Percentiles rank a stretch among this genome's conserved stretches.
phyloP scores from a whole-genome alignment of 2,329 filamentous ascomycete genomes.

The Lasiodiplodia gonubiensis region DNA sequence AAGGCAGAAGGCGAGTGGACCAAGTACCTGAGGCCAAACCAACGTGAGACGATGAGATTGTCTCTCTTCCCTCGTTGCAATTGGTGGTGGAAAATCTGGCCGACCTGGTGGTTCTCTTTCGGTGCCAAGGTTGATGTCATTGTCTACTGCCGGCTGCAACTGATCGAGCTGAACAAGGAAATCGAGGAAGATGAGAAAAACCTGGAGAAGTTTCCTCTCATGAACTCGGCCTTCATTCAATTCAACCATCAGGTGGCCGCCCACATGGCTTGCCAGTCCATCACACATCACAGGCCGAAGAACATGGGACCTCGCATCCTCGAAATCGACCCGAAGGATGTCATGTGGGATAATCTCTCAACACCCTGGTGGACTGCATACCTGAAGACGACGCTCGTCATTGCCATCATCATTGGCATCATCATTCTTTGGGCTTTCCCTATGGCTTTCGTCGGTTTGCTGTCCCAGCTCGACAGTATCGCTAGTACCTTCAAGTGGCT shows the following conservation, averaged over 20 bases:
- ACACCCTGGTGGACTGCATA: constrained; percentile 94
- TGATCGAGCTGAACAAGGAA: constrained; percentile 87
- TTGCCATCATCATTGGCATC: constrained; percentile 72
- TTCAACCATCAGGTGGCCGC: constrained; percentile 98
- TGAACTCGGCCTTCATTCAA: constrained; percentile 97
- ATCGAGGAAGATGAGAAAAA: constrained; percentile 89
- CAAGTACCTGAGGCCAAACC: constrained; percentile 78
- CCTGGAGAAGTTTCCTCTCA: constrained; percentile 83
- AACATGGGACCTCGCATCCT: constrained; percentile 91
- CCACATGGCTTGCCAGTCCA: constrained; percentile 95
- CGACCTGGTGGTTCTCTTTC: constrained; percentile 74
- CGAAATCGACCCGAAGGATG: constrained; percentile 92
- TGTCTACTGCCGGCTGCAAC: constrained; percentile 83
- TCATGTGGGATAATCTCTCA: constrained; percentile 97
- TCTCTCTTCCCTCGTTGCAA: constrained; percentile 67
- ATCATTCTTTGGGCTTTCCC: constrained; percentile 89
- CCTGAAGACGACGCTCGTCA: constrained; percentile 70
- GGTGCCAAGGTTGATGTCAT: constrained; percentile 95
- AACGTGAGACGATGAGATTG: constrained; percentile 84
- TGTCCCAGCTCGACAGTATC: constrained; percentile 78
- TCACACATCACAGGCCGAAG: constrained; percentile 88
- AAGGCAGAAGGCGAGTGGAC: constrained; percentile 68
- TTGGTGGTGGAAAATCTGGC: constrained; percentile 29
- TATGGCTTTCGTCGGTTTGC: constrained; percentile 81
- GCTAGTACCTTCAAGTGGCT: constrained; percentile 72